Evolutionary conservation across 305 asterid genomes (phyloP).

Genomic region (Ilex paraguariensis): DNA sequence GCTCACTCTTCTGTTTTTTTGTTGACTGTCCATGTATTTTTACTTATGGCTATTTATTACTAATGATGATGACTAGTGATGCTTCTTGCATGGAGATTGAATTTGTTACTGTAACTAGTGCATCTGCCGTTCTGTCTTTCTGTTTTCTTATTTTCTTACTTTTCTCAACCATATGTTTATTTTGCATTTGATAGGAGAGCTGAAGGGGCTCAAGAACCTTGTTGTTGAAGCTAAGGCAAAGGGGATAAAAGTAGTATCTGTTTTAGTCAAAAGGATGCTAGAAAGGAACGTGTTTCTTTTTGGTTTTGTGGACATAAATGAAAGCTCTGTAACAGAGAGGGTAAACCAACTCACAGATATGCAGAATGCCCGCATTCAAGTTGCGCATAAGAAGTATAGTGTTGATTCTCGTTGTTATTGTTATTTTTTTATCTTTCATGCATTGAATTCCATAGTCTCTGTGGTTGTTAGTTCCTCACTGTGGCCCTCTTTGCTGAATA

Average conservation of each 20-base stretch:
- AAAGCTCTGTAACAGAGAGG: slow-evolving; percentile 60
- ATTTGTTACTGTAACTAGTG: too few relatives aligned
- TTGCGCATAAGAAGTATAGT: slow-evolving; percentile 60
- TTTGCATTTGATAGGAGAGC: slow-evolving; percentile 46
- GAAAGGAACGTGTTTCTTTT: slow-evolving; percentile 68
- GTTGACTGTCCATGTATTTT: too few relatives aligned
- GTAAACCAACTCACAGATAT: slow-evolving; percentile 56
- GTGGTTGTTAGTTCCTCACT: background rate
- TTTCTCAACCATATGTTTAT: slow-evolving; percentile 6
- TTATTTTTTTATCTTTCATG: background rate
- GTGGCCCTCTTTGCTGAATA: slow-evolving; percentile 13
- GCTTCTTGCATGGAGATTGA: too few relatives aligned
- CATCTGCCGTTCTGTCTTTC: too few relatives aligned
- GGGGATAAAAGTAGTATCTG: slow-evolving; percentile 42
- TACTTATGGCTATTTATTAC: too few relatives aligned
- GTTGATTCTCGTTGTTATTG: slow-evolving; percentile 6
- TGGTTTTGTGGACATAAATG: slow-evolving; percentile 61
- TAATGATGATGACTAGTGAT: too few relatives aligned
- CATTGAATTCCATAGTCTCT: background rate
- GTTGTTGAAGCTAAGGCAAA: slow-evolving; percentile 49
- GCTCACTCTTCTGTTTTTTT: too few relatives aligned
- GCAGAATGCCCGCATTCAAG: slow-evolving; percentile 58
- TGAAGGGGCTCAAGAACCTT: slow-evolving; percentile 50
- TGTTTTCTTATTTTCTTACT: background rate
- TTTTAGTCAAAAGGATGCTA: slow-evolving; percentile 61